These are phyloP conservation scores for Takakia lepidozioides DNA, from an alignment of 225 moss, liverwort and hornwort genomes.

Conservation along the genomic window DNA sequence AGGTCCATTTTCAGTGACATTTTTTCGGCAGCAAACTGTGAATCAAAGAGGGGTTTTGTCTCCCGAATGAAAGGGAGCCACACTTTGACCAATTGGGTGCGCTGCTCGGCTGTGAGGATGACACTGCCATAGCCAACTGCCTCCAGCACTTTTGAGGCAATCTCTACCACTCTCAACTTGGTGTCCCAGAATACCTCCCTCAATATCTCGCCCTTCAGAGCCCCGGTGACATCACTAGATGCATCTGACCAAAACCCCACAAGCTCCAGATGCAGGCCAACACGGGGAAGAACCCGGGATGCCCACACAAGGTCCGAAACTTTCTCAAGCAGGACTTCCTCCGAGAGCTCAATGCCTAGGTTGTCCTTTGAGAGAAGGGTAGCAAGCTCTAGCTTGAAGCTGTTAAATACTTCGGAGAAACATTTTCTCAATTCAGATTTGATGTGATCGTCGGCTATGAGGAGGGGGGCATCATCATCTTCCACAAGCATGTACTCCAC, in stretches of 20 bases:
- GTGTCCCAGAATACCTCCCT: slow-evolving; percentile 59
- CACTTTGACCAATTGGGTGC: slow-evolving; percentile 53
- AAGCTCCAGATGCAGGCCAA: slow-evolving; percentile 49
- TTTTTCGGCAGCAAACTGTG: slow-evolving; percentile 42
- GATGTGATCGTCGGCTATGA: slow-evolving; percentile 53
- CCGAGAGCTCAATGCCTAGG: slow-evolving; percentile 2
- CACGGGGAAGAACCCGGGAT: slow-evolving; percentile 55
- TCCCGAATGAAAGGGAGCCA: slow-evolving; percentile 74
- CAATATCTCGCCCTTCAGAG: slow-evolving; percentile 27
- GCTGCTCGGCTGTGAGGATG: slow-evolving; percentile 51
- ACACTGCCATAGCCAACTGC: slow-evolving; percentile 77
- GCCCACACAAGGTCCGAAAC: slow-evolving; percentile 75
- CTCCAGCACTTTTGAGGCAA: slow-evolving; percentile 64
- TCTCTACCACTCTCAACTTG: slow-evolving; percentile 74
- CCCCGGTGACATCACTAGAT: slow-evolving; percentile 36
- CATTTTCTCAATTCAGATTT: slow-evolving; percentile 39
- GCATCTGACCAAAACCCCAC: slow-evolving; percentile 58
- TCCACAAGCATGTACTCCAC: slow-evolving; percentile 89
- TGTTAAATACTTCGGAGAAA: slow-evolving; percentile 49
- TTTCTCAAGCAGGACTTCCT: slow-evolving; percentile 55
- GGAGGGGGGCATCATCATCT: slow-evolving; percentile 76
- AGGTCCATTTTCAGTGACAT: slow-evolving; percentile 51
- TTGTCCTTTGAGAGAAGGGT: slow-evolving; percentile 17
- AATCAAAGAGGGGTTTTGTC: slow-evolving; percentile 59
- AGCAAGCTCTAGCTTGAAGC: slow-evolving; percentile 44